Percentiles rank a stretch among this genome's conserved stretches.
Conservation (phyloP, 371 early-diverging fungal species). For the Saksenaea vasiformis region DNA sequence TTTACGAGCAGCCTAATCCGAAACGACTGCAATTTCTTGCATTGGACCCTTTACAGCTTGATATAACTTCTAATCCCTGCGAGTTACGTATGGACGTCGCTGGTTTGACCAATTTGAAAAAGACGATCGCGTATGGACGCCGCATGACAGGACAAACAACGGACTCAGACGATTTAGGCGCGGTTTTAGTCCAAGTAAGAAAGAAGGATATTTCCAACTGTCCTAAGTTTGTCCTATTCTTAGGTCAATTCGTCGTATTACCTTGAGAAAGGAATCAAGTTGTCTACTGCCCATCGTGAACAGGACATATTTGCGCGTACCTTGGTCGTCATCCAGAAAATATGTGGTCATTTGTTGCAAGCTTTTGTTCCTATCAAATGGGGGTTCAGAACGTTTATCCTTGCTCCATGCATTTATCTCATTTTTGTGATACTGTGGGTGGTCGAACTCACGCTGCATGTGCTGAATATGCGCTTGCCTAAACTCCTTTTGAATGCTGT, state of each 20-base stretch:
- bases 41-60: constrained; percentile 69
- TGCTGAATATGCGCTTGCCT: constrained; percentile 57
- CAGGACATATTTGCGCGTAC: not conserved
- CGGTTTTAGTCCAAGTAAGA: constrained; percentile 35
- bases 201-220: not conserved
- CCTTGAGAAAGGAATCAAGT: constrained; percentile 38
- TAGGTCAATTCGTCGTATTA: constrained; percentile 57
- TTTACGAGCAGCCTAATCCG: constrained; percentile 68
- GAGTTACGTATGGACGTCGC: constrained; percentile 18
- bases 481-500: constrained; percentile 60
- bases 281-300: constrained; percentile 14
- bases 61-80: constrained; percentile 57
- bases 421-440: constrained; percentile 46
- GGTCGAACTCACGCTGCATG: constrained; percentile 53
- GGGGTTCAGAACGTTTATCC: constrained; percentile 27
- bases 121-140: constrained; percentile 24
- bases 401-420: constrained; percentile 38
- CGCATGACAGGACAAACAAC: constrained; percentile 11
- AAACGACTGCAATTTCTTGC: constrained; percentile 70
- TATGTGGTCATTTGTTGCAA: not conserved
- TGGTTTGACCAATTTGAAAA: constrained; percentile 18
- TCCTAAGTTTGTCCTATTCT: not conserved
- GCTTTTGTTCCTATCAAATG: constrained; percentile 15
- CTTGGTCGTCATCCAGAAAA: not conserved
- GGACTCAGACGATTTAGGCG: constrained; percentile 21